A percentile compares a stretch with the other conserved stretches of the same genome.
Conservation (phyloP, 2,329 filamentous ascomycete genomes). For the Colletotrichum sp. region DNA sequence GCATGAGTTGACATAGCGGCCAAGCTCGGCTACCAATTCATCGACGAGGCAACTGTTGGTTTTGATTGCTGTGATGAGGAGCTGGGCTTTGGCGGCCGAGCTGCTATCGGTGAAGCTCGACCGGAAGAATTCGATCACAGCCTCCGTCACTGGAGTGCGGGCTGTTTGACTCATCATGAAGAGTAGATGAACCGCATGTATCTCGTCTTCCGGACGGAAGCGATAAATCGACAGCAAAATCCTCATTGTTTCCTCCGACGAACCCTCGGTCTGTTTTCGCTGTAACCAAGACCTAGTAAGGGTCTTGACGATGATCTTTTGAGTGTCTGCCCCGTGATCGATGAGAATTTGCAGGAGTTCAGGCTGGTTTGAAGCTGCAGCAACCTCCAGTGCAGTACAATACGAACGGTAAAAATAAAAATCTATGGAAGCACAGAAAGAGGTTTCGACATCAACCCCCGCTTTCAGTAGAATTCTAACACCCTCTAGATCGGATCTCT, state of each 20-base stretch:
- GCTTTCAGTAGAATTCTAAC: background rate
- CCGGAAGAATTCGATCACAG: background rate
- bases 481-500: background rate
- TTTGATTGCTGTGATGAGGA: background rate
- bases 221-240: background rate
- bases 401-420: fast-evolving
- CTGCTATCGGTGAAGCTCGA: fast-evolving
- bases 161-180: fast-evolving
- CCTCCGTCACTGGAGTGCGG: background rate
- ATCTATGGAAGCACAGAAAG: background rate
- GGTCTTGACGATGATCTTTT: background rate
- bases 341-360: fast-evolving
- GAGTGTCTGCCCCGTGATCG: background rate
- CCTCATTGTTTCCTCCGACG: background rate
- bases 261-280: background rate
- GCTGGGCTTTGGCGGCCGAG: fast-evolving
- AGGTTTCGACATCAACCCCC: background rate
- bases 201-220: background rate
- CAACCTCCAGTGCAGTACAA: background rate
- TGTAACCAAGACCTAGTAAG: background rate
- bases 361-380: fast-evolving
- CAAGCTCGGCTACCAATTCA: background rate
- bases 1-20: background rate
- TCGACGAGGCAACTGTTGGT: background rate
- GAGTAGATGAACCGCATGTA: fast-evolving